Conservation (phyloP, 805 yeast species). For the Starmera dryadoides region DNA sequence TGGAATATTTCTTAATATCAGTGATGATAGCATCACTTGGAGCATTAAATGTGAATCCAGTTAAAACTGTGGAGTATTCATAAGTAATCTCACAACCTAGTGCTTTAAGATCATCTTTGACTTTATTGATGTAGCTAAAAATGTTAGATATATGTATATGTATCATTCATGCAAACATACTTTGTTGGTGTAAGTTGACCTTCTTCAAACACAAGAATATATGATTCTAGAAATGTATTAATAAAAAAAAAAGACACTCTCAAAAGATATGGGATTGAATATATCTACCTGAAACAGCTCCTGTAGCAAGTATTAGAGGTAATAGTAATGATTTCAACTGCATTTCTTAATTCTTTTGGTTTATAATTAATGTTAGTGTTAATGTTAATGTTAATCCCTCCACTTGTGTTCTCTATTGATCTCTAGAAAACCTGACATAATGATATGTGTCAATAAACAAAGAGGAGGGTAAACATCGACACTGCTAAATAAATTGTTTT, state of each 20-base stretch:
- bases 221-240: constrained; percentile 10
- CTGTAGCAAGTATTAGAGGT: neutral
- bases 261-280: neutral
- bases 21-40: constrained; percentile 23
- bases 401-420: too few relatives aligned
- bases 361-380: too few relatives aligned
- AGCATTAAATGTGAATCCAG: constrained; percentile 39
- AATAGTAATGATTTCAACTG: neutral
- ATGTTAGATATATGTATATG: neutral
- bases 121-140: constrained; percentile 19
- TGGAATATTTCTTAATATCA: constrained; percentile 7
- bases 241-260: neutral
- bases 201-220: constrained; percentile 20
- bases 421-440: too few relatives aligned
- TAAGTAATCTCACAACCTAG: constrained; percentile 40
- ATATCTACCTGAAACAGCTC: neutral
- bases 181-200: constrained; percentile 20
- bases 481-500: too few relatives aligned
- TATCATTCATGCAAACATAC: constrained; percentile 6
- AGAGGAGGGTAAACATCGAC: too few relatives aligned
- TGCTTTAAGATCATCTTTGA: constrained; percentile 26
- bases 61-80: constrained; percentile 37
- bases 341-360: neutral
- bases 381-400: too few relatives aligned
- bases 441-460: too few relatives aligned